These are phyloP conservation scores for Blastobotrys parvus DNA, from an alignment of 805 yeast genomes.

Conservation along the genomic window DNA sequence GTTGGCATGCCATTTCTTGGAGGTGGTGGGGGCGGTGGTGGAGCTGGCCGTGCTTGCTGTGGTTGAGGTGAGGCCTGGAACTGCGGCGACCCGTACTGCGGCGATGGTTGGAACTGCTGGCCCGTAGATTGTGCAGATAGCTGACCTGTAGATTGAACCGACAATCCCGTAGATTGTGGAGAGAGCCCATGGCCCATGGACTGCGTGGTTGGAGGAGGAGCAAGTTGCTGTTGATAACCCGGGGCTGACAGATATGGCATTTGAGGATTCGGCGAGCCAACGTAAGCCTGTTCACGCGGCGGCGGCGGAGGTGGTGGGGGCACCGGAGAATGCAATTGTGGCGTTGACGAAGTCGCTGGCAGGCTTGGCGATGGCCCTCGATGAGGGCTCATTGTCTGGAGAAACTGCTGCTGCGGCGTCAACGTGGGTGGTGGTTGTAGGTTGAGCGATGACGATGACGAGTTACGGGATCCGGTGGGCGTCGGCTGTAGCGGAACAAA, in stretches of 20 bases:
- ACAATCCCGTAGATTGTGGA: neutral
- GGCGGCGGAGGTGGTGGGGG: no score
- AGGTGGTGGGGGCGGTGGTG: constrained; percentile 5
- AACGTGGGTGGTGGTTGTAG: neutral
- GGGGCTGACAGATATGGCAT: neutral
- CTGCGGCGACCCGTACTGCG: no score
- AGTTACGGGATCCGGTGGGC: neutral
- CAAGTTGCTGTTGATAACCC: neutral
- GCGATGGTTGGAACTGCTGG: no score
- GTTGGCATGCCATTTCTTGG: neutral
- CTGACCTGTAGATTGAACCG: no score
- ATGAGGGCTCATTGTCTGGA: neutral
- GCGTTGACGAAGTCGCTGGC: neutral
- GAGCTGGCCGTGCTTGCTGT: constrained; percentile 6
- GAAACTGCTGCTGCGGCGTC: neutral
- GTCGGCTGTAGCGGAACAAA: constrained; percentile 1
- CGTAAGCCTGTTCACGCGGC: no score
- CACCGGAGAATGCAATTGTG: neutral
- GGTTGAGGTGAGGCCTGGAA: neutral
- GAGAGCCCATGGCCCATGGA: constrained; percentile 2
- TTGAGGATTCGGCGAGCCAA: no score
- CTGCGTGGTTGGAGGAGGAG: neutral
- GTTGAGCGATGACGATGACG: neutral
- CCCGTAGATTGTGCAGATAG: no score
- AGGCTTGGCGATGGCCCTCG: neutral